phyloP scores from a whole-genome alignment of 106 monocot species.

The Narthecium ossifragum region DNA sequence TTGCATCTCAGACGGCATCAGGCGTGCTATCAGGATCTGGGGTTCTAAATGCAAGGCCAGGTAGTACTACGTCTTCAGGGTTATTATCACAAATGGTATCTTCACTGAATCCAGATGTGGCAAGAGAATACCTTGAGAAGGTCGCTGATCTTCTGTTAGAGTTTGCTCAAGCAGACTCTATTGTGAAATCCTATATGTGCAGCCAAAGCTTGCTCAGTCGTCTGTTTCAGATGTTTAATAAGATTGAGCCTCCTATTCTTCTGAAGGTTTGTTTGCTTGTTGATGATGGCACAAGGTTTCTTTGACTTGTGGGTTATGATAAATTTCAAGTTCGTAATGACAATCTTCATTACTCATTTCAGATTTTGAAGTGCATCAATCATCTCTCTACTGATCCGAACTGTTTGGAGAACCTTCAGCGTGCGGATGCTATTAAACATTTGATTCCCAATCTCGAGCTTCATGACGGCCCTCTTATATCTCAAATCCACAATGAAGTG shows the following conservation, averaged over 20 bases:
- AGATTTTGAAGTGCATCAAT: slow-evolving; percentile 78
- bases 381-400: slow-evolving; percentile 71
- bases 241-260: slow-evolving; percentile 73
- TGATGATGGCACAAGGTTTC: not conserved
- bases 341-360: too few species aligned
- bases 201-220: slow-evolving; percentile 56
- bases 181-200: slow-evolving; percentile 61
- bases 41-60: slow-evolving; percentile 70
- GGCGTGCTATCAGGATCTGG: slow-evolving; percentile 84
- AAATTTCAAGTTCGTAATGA: too few species aligned
- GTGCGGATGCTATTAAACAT: slow-evolving; percentile 71
- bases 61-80: slow-evolving; percentile 75
- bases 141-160: slow-evolving; percentile 76
- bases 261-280: slow-evolving; percentile 37
- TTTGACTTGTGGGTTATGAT: too few species aligned
- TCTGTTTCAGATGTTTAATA: slow-evolving; percentile 86
- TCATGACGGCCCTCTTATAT: slow-evolving; percentile 52
- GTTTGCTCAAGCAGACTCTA: slow-evolving; percentile 54
- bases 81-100: slow-evolving; percentile 74
- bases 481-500: slow-evolving; percentile 71
- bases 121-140: slow-evolving; percentile 81
- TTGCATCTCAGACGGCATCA: slow-evolving; percentile 72
- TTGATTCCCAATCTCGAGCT: slow-evolving; percentile 79
- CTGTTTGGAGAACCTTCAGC: slow-evolving; percentile 71
- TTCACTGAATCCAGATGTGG: slow-evolving; percentile 60